These are phyloP conservation scores for Macrocybe gigantea DNA, from an alignment of 768 basidiomycete species.

Conservation along the genomic window DNA sequence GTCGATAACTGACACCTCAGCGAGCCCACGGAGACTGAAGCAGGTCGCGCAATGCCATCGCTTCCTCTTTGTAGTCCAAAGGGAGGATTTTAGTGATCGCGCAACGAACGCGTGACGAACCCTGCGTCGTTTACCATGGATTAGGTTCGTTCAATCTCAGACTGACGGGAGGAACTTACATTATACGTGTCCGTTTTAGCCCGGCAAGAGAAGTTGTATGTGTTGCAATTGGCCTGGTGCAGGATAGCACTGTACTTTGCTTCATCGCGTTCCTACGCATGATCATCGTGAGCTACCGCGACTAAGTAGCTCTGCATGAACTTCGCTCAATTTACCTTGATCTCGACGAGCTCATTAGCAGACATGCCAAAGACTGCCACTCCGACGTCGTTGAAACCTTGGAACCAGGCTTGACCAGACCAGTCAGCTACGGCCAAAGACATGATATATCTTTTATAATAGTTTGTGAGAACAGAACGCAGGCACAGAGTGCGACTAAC, in stretches of 20 bases:
- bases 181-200: constrained; percentile 87
- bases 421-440: constrained; percentile 85
- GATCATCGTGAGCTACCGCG: constrained; percentile 1
- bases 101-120: constrained; percentile 77
- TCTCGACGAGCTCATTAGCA: constrained; percentile 71
- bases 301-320: background rate
- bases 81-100: constrained; percentile 63
- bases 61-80: constrained; percentile 69
- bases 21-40: constrained; percentile 58
- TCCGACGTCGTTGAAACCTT: constrained; percentile 93
- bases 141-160: background rate
- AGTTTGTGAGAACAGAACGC: constrained; percentile 3
- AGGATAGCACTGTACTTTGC: constrained; percentile 52
- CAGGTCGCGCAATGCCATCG: constrained; percentile 48
- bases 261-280: constrained; percentile 52
- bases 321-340: constrained; percentile 45
- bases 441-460: constrained; percentile 60
- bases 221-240: constrained; percentile 58
- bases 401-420: constrained; percentile 87
- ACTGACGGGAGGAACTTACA: constrained; percentile 35
- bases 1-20: constrained; percentile 9
- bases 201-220: constrained; percentile 78
- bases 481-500: constrained; percentile 36
- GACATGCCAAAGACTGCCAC: constrained; percentile 66
- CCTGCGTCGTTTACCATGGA: constrained; percentile 37